Evolutionary conservation across 192 early-diverging fungal genomes (phyloP).

Genomic region (Backusella morwellensis): DNA sequence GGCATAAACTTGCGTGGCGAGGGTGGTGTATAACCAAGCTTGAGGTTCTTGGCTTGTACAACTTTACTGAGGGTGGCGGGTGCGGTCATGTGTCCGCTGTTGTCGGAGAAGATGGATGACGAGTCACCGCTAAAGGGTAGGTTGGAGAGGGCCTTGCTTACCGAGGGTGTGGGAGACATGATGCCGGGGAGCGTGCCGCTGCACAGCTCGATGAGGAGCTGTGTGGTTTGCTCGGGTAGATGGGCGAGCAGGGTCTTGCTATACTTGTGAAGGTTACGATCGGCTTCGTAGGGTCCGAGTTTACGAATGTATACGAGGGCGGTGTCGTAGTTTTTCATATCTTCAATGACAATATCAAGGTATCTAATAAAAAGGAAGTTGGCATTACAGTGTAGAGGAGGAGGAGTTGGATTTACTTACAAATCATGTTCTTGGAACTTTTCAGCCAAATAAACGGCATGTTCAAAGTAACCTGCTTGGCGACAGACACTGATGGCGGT

Average conservation of each 20-base stretch:
- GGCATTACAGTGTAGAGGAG: background rate
- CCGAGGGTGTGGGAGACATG: conserved; percentile 4
- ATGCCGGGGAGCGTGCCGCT: conserved; percentile 37
- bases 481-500: conserved; percentile 93
- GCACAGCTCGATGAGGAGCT: conserved; percentile 55
- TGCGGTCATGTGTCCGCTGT: background rate
- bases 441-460: conserved; percentile 89
- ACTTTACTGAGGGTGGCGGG: background rate
- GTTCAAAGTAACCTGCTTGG: conserved; percentile 85
- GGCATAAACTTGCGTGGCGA: conserved; percentile 78
- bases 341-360: conserved; percentile 87
- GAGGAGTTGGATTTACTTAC: conserved; percentile 27
- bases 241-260: conserved; percentile 53
- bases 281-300: conserved; percentile 48
- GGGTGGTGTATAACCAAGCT: conserved; percentile 42
- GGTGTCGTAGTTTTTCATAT: conserved; percentile 74
- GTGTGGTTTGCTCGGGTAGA: conserved; percentile 52
- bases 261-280: conserved; percentile 57
- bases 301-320: conserved; percentile 77
- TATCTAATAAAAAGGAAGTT: conserved; percentile 46
- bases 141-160: conserved; percentile 32
- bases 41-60: background rate
- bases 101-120: conserved; percentile 2
- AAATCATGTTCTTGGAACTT: conserved; percentile 79
- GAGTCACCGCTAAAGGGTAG: conserved; percentile 31